These are phyloP conservation scores for Ascoidea asiatica DNA, from an alignment of 805 yeast species.

Conservation along the genomic window DNA sequence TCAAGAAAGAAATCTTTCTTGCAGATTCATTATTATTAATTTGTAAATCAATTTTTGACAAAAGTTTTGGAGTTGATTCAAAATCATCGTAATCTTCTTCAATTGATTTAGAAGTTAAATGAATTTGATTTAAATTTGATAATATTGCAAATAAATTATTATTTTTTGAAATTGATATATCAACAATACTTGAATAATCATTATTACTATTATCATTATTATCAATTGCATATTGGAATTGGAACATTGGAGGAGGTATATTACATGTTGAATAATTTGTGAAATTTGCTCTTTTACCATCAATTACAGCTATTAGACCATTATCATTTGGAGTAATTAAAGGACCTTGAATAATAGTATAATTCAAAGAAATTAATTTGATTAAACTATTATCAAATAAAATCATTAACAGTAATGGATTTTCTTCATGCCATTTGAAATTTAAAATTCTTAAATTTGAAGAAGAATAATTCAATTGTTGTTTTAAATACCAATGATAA, in stretches of 20 bases:
- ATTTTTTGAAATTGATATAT: slow-evolving; percentile 48
- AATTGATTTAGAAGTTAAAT: slow-evolving; percentile 22
- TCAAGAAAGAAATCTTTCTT: slow-evolving; percentile 50
- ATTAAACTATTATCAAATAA: slow-evolving; percentile 34
- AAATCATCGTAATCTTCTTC: not conserved
- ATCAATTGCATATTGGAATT: slow-evolving; percentile 46
- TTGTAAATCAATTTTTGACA: slow-evolving; percentile 4
- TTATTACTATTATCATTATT: too few species aligned
- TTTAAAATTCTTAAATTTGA: slow-evolving; percentile 23
- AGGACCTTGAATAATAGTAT: slow-evolving; percentile 55
- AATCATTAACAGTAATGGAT: slow-evolving; percentile 60
- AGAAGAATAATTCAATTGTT: slow-evolving; percentile 36
- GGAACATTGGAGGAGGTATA: slow-evolving; percentile 87
- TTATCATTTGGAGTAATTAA: slow-evolving; percentile 51
- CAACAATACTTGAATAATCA: slow-evolving; percentile 44
- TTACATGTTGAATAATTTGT: slow-evolving; percentile 79
- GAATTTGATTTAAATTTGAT: slow-evolving; percentile 31
- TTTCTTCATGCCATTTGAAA: slow-evolving; percentile 80
- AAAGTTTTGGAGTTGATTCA: slow-evolving; percentile 20
- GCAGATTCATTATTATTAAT: slow-evolving; percentile 21
- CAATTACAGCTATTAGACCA: slow-evolving; percentile 73
- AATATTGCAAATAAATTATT: slow-evolving; percentile 44
- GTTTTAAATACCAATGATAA: slow-evolving; percentile 92
- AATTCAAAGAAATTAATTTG: slow-evolving; percentile 55
- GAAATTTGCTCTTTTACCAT: slow-evolving; percentile 54